Conservation (phyloP, 2,329 filamentous ascomycete genomes). For the Coniosporium tulheliwenetii region DNA sequence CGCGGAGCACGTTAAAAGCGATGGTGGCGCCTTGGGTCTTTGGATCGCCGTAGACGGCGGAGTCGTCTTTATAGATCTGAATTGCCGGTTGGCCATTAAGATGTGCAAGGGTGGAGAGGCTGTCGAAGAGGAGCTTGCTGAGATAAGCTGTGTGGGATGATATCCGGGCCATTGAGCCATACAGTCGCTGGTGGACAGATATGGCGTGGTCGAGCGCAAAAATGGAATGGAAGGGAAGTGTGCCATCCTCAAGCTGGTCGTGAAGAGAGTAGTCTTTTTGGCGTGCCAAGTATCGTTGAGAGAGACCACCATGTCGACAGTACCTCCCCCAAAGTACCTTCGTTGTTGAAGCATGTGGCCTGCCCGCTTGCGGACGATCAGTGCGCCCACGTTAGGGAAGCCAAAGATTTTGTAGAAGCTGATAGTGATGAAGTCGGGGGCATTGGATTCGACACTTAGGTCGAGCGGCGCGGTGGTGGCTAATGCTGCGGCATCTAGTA, state of each 20-base stretch:
- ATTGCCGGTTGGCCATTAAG: conserved; percentile 35
- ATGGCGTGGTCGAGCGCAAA: conserved; percentile 46
- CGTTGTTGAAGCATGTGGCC: conserved; percentile 38
- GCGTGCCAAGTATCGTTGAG: conserved; percentile 38
- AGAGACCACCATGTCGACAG: conserved; percentile 43
- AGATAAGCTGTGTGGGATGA: conserved; percentile 43
- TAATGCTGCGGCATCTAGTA: conserved; percentile 48
- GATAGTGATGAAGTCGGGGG: conserved; percentile 45
- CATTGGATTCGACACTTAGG: conserved; percentile 33
- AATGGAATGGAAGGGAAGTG: conserved; percentile 49
- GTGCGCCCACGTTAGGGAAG: conserved; percentile 44
- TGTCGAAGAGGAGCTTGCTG: conserved; percentile 31
- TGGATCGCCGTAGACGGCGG: conserved; percentile 33
- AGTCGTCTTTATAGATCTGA: conserved; percentile 38
- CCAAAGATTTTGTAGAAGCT: conserved; percentile 55
- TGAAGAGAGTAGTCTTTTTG: conserved; percentile 39
- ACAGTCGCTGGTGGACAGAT: conserved; percentile 38
- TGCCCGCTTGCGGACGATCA: conserved; percentile 41
- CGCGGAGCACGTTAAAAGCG: conserved; percentile 44
- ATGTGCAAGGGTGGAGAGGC: conserved; percentile 34
- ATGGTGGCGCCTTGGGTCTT: conserved; percentile 44
- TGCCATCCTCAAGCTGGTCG: conserved; percentile 51
- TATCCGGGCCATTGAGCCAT: conserved; percentile 41
- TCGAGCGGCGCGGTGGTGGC: conserved; percentile 46
- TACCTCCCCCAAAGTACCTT: conserved; percentile 54